A percentile compares a stretch with the other conserved stretches of the same genome.
Conservation (phyloP, 1,284 basidiomycete genomes). For the Agaricales sp. region DNA sequence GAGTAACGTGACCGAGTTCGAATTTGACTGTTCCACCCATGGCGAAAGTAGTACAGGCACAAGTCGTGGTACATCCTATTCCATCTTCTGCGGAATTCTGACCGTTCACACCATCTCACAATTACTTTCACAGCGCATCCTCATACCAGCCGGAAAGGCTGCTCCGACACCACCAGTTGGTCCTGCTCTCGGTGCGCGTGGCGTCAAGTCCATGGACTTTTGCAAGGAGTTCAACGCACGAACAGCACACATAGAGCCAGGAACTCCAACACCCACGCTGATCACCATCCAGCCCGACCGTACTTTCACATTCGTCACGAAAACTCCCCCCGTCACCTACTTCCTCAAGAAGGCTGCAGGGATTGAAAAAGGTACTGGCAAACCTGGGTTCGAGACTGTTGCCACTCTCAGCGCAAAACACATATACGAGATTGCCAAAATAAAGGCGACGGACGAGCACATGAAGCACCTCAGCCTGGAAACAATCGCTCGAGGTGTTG, state of each 20-base stretch:
- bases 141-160: conserved; percentile 91
- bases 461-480: conserved; percentile 78
- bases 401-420: conserved; percentile 93
- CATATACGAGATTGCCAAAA: conserved; percentile 97
- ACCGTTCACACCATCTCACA: conserved; percentile 5
- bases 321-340: conserved; percentile 87
- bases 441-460: conserved; percentile 88
- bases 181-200: conserved; percentile 93
- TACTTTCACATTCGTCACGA: conserved; percentile 87
- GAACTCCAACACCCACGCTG: conserved; percentile 82
- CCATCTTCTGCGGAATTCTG: conserved; percentile 7
- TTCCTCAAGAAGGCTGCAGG: conserved; percentile 89
- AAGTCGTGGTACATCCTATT: conserved; percentile 46
- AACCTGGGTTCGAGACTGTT: conserved; percentile 64
- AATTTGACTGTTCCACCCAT: conserved; percentile 22
- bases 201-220: conserved; percentile 99
- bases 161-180: conserved; percentile 95
- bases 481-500: conserved; percentile 77
- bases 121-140: conserved; percentile 52
- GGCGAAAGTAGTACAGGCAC: conserved; percentile 48
- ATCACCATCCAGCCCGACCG: conserved; percentile 94
- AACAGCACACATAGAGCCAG: conserved; percentile 82
- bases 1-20: neutral
- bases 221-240: conserved; percentile 96
- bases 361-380: conserved; percentile 82